Conservation (phyloP, 768 basidiomycete species). For the Rhizopogon salebrosus region DNA sequence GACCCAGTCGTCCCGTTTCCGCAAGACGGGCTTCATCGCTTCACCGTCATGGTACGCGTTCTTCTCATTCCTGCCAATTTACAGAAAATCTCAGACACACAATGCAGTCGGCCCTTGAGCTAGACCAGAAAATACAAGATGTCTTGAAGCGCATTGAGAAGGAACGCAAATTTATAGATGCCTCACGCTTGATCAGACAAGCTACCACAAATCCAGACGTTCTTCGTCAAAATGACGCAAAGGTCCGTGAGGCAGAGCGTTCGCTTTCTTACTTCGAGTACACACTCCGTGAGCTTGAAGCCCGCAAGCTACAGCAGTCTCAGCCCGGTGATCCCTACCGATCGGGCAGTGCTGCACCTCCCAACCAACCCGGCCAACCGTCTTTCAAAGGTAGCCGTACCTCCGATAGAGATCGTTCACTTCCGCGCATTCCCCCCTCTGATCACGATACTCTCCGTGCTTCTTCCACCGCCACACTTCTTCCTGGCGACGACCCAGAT, state of each 20-base stretch:
- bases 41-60: slow-evolving; percentile 23
- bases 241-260: slow-evolving; percentile 83
- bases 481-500: slow-evolving; percentile 30
- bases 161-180: slow-evolving; percentile 90
- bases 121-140: slow-evolving; percentile 93
- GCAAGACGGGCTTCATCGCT: slow-evolving; percentile 1
- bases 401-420: slow-evolving; percentile 27
- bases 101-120: slow-evolving; percentile 38
- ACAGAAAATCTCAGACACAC: slow-evolving; percentile 2
- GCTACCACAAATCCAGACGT: slow-evolving; percentile 89
- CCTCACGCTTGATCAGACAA: slow-evolving; percentile 67
- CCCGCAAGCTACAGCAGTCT: slow-evolving; percentile 62
- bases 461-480: slow-evolving; percentile 35
- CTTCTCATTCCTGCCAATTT: slow-evolving; percentile 7
- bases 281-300: slow-evolving; percentile 76
- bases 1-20: slow-evolving; percentile 2
- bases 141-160: slow-evolving; percentile 87
- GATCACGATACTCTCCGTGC: slow-evolving; percentile 34
- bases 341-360: slow-evolving; percentile 37
- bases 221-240: slow-evolving; percentile 70
- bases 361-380: slow-evolving; percentile 17
- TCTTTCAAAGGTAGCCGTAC: slow-evolving; percentile 14
- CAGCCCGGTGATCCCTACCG: slow-evolving; percentile 51
- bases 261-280: slow-evolving; percentile 85
- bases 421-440: slow-evolving; percentile 48